phyloP scores from a whole-genome alignment of 1,284 basidiomycete genomes.

The Sanghuangporus weigelae region DNA sequence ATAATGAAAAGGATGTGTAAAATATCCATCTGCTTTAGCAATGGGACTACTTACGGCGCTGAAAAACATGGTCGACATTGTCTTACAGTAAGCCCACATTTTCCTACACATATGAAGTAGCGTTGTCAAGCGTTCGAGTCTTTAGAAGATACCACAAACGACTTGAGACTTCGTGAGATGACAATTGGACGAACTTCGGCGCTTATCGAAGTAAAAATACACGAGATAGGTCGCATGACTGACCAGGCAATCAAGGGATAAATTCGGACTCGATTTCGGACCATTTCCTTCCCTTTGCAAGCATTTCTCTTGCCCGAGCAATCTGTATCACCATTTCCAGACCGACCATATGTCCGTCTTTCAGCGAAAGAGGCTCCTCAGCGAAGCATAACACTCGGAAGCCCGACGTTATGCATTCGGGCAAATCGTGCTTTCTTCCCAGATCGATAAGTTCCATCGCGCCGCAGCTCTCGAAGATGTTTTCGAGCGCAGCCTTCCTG shows the following conservation, averaged over 20 bases:
- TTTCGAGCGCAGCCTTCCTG: background rate
- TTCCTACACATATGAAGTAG: no score
- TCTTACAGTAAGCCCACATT: no score
- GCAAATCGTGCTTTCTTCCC: background rate
- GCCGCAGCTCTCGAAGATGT: background rate
- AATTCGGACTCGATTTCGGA: background rate
- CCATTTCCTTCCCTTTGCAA: background rate
- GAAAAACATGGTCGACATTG: no score
- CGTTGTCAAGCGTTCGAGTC: no score
- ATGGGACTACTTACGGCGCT: no score
- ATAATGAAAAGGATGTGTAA: no score
- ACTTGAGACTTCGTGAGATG: no score
- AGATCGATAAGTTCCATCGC: slow-evolving; percentile 1
- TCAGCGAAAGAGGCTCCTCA: background rate
- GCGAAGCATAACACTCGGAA: slow-evolving; percentile 6
- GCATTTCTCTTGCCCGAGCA: slow-evolving; percentile 1
- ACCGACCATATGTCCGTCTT: slow-evolving; percentile 7
- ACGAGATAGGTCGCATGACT: background rate
- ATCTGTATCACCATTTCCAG: slow-evolving; percentile 10
- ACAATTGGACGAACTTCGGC: background rate
- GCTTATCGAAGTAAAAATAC: background rate
- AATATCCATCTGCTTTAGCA: no score
- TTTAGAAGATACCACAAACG: no score
- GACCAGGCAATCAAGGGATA: background rate
- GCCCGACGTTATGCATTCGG: background rate